phyloP scores from a whole-genome alignment of 352 stramenopile genomes.

The Phytophthora sansomeana region DNA sequence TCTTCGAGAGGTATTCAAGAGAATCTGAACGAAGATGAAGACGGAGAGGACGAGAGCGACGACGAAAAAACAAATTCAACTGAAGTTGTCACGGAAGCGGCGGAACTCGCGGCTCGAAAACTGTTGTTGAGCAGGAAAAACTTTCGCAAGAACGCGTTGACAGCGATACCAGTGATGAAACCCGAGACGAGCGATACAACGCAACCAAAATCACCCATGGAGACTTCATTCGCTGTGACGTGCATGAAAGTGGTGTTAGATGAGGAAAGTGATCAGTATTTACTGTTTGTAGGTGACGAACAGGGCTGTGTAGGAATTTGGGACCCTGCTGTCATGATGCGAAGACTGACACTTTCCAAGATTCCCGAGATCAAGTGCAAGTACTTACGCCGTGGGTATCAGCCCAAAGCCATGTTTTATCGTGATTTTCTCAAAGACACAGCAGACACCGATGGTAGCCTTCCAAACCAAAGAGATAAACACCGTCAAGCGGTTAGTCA shows the following conservation, averaged over 20 bases:
- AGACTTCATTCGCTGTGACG: slow-evolving; percentile 42
- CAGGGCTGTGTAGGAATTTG: slow-evolving; percentile 55
- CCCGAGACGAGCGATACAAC: background rate
- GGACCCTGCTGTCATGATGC: slow-evolving; percentile 59
- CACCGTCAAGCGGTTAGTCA: slow-evolving; percentile 32
- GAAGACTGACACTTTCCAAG: slow-evolving; percentile 55
- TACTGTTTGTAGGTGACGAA: slow-evolving; percentile 74
- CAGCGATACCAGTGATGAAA: slow-evolving; percentile 10
- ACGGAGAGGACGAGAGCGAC: slow-evolving; percentile 1
- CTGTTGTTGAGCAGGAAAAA: slow-evolving; percentile 38
- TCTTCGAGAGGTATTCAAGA: slow-evolving; percentile 10
- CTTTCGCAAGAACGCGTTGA: slow-evolving; percentile 35
- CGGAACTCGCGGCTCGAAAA: slow-evolving; percentile 48
- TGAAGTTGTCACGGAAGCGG: slow-evolving; percentile 45
- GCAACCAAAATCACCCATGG: slow-evolving; percentile 9
- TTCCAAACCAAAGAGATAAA: slow-evolving; percentile 24
- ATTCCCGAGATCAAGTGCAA: slow-evolving; percentile 75
- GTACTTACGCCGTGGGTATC: slow-evolving; percentile 64
- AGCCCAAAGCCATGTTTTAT: slow-evolving; percentile 67
- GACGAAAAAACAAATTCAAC: background rate
- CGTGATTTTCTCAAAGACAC: slow-evolving; percentile 63
- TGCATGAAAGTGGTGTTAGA: slow-evolving; percentile 68
- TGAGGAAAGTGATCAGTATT: slow-evolving; percentile 45
- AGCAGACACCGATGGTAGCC: slow-evolving; percentile 4
- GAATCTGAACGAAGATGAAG: slow-evolving; percentile 16